These are phyloP conservation scores for Dendrocalamus sinicus DNA, from an alignment of 176 grass and related monocot genomes.

Conservation along the genomic window DNA sequence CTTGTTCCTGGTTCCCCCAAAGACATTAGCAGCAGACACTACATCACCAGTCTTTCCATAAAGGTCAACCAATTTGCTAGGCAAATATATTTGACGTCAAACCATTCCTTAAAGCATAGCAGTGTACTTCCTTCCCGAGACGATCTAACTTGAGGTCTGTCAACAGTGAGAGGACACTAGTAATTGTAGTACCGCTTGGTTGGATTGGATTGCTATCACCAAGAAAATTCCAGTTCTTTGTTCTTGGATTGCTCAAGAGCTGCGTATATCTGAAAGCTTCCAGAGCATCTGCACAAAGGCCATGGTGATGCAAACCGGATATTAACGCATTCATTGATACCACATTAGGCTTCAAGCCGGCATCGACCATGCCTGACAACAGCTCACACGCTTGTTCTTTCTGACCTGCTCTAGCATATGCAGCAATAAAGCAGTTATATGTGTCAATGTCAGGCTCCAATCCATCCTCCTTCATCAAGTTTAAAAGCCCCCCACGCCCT, in stretches of 20 bases:
- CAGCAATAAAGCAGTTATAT: slow-evolving; percentile 65
- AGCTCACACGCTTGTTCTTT: slow-evolving; percentile 60
- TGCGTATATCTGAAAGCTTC: slow-evolving; percentile 53
- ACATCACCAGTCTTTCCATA: slow-evolving; percentile 66
- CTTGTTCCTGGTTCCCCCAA: slow-evolving; percentile 60
- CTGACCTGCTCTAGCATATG: slow-evolving; percentile 68
- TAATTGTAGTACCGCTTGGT: slow-evolving; percentile 63
- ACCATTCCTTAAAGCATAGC: slow-evolving; percentile 60
- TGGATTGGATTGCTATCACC: slow-evolving; percentile 42
- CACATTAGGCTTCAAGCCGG: slow-evolving; percentile 60
- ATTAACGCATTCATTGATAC: slow-evolving; percentile 66
- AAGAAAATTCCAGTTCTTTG: slow-evolving; percentile 43
- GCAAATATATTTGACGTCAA: slow-evolving; percentile 65
- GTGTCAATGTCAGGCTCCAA: slow-evolving; percentile 61
- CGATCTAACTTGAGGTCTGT: slow-evolving; percentile 59
- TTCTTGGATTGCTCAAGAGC: neutral
- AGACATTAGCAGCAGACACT: slow-evolving; percentile 54
- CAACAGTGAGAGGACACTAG: slow-evolving; percentile 57
- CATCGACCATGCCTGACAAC: slow-evolving; percentile 43
- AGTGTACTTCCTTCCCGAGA: slow-evolving; percentile 70
- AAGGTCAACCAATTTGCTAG: slow-evolving; percentile 70
- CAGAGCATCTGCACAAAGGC: slow-evolving; percentile 54
- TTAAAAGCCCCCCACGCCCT: slow-evolving; percentile 56
- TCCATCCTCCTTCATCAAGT: slow-evolving; percentile 59
- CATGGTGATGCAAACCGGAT: slow-evolving; percentile 63